Conservation (phyloP, 441 rosid genomes). For the Corymbia calophylla region DNA sequence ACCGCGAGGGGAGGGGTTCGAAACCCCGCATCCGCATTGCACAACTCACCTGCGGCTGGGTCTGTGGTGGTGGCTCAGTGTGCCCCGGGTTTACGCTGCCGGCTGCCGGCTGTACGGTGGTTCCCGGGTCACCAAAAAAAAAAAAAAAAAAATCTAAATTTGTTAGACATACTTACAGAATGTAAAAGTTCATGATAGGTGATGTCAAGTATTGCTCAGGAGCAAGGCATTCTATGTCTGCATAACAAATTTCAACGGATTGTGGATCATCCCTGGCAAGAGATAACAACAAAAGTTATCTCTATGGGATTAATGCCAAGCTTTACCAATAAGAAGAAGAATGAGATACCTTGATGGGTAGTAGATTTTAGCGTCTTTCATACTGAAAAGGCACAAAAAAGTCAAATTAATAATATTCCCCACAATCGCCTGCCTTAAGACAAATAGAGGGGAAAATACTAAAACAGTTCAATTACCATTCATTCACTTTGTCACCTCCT, state of each 20-base stretch:
- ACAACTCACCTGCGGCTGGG: too few relatives aligned
- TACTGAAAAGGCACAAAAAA: slow-evolving; percentile 39
- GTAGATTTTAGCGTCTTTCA: slow-evolving; percentile 45
- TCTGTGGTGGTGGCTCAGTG: too few relatives aligned
- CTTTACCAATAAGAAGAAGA: neutral
- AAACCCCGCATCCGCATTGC: too few relatives aligned
- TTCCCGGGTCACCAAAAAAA: too few relatives aligned
- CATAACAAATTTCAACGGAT: slow-evolving; percentile 51
- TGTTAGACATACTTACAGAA: slow-evolving; percentile 36
- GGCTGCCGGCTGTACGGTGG: too few relatives aligned
- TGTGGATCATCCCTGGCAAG: slow-evolving; percentile 64
- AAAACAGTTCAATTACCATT: slow-evolving; percentile 33
- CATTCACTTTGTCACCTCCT: slow-evolving; percentile 31
- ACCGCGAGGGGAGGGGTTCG: too few relatives aligned
- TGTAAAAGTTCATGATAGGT: slow-evolving; percentile 80
- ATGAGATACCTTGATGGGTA: slow-evolving; percentile 74
- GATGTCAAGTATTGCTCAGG: slow-evolving; percentile 69
- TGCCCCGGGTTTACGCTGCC: too few relatives aligned
- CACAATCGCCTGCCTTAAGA: neutral
- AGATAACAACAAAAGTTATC: neutral
- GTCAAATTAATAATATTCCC: slow-evolving; percentile 3
- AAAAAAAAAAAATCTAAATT: neutral
- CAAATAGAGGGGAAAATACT: neutral
- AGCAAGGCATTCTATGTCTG: slow-evolving; percentile 55
- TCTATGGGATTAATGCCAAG: neutral